Evolutionary conservation across 805 yeast genomes (phyloP).

Genomic region (Candida koratica): DNA sequence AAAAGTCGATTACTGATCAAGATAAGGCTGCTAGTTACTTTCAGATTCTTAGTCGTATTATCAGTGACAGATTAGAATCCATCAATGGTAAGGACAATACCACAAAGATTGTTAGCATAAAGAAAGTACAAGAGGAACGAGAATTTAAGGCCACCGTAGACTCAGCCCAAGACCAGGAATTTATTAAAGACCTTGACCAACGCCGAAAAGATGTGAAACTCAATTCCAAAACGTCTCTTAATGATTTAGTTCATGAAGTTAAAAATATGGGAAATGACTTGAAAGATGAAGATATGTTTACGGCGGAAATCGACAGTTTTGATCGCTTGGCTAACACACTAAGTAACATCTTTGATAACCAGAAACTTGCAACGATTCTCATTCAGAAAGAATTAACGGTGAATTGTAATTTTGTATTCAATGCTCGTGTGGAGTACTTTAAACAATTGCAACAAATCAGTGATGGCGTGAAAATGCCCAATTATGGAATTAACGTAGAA

Average conservation of each 20-base stretch:
- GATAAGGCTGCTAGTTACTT: constrained; percentile 61
- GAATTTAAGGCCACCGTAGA: constrained; percentile 23
- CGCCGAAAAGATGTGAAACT: constrained; percentile 25
- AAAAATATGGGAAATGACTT: constrained; percentile 27
- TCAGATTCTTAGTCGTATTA: constrained; percentile 40
- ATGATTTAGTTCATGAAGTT: constrained; percentile 27
- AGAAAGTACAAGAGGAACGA: constrained; percentile 18
- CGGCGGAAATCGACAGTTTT: constrained; percentile 20
- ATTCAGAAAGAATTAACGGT: constrained; percentile 48
- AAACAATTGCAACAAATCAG: constrained; percentile 81
- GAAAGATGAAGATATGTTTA: constrained; percentile 18
- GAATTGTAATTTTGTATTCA: constrained; percentile 61
- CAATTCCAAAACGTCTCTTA: constrained; percentile 28
- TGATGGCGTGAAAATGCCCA: constrained; percentile 61
- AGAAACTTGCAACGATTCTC: constrained; percentile 37
- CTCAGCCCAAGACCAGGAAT: constrained; percentile 24
- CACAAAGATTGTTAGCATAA: constrained; percentile 16
- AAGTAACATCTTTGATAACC: constrained; percentile 37
- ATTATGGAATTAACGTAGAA: constrained; percentile 13
- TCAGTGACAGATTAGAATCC: constrained; percentile 39
- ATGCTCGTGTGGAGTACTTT: constrained; percentile 77
- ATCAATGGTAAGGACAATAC: constrained; percentile 34
- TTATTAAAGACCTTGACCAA: constrained; percentile 22
- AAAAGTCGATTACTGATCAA: constrained; percentile 68
- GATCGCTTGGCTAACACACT: constrained; percentile 19